These are phyloP conservation scores for Teunomyces stri DNA, from an alignment of 805 yeast species.

Conservation along the genomic window DNA sequence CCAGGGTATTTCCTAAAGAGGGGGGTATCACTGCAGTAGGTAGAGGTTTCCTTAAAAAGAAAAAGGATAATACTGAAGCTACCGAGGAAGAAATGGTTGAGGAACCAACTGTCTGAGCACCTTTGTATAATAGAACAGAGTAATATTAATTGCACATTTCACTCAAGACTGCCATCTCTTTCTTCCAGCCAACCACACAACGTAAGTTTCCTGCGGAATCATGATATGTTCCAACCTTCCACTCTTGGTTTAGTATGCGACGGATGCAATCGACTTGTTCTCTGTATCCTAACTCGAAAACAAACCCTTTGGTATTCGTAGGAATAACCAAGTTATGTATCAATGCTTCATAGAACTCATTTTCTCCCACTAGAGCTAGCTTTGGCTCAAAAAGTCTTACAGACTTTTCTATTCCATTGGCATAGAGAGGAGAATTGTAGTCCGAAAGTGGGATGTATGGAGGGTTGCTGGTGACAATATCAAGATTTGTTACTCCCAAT, in stretches of 20 bases:
- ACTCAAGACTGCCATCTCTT: background rate
- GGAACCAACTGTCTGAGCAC: background rate
- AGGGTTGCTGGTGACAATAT: conserved; percentile 80
- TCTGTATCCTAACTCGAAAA: conserved; percentile 72
- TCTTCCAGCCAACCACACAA: conserved; percentile 64
- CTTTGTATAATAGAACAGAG: background rate
- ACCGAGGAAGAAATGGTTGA: background rate
- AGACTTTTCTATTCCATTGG: conserved; percentile 53
- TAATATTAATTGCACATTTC: background rate
- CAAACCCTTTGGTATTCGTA: conserved; percentile 51
- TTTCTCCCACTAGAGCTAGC: conserved; percentile 74
- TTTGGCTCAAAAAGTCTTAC: conserved; percentile 74
- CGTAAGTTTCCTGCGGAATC: conserved; percentile 56
- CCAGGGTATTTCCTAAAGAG: conserved; percentile 71
- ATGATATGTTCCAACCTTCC: conserved; percentile 48
- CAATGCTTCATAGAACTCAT: conserved; percentile 66
- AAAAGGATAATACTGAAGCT: conserved; percentile 7
- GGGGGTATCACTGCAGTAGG: conserved; percentile 63
- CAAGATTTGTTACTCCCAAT: conserved; percentile 22
- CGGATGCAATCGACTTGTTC: conserved; percentile 52
- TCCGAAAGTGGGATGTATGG: conserved; percentile 70
- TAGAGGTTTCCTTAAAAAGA: conserved; percentile 52
- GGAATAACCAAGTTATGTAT: conserved; percentile 42
- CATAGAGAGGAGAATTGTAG: conserved; percentile 29
- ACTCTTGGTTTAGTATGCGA: conserved; percentile 25